These are phyloP conservation scores for Pseudozyma sp. DNA, from an alignment of 1,284 basidiomycete genomes.

Conservation along the genomic window DNA sequence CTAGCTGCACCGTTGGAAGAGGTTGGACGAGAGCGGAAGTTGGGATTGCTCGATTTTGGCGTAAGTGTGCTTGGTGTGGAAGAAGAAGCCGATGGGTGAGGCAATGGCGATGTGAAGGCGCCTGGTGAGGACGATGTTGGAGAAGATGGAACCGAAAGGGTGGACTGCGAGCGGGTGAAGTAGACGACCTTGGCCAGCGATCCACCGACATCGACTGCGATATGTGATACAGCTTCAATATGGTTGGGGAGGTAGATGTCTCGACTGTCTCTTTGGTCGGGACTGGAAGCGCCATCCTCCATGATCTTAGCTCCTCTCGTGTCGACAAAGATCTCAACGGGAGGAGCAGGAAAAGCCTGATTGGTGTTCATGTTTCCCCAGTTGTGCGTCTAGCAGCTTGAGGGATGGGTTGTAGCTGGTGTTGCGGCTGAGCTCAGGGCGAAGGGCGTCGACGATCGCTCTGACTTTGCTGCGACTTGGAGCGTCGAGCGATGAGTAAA, in stretches of 20 bases:
- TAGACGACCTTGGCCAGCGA: constrained; percentile 98
- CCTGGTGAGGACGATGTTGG: constrained; percentile 14
- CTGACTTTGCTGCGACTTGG: too few relatives aligned
- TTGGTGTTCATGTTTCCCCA: constrained; percentile 39
- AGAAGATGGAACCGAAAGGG: constrained; percentile 26
- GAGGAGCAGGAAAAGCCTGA: constrained; percentile 45
- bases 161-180: constrained; percentile 75
- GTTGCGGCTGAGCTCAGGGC: too few relatives aligned
- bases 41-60: constrained; percentile 30
- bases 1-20: constrained; percentile 19
- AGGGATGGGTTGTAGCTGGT: too few relatives aligned
- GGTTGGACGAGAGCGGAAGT: constrained; percentile 47
- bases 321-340: constrained; percentile 59
- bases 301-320: constrained; percentile 62
- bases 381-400: not conserved
- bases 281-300: constrained; percentile 56
- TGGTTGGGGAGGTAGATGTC: constrained; percentile 69
- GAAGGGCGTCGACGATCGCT: too few relatives aligned
- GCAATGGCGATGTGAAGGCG: constrained; percentile 12
- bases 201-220: constrained; percentile 77
- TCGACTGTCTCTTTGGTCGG: constrained; percentile 61
- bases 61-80: constrained; percentile 32
- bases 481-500: too few relatives aligned
- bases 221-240: constrained; percentile 66
- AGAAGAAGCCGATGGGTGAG: constrained; percentile 11